phyloP scores from a whole-genome alignment of 306 rosid species.

The Acacia confusa region DNA sequence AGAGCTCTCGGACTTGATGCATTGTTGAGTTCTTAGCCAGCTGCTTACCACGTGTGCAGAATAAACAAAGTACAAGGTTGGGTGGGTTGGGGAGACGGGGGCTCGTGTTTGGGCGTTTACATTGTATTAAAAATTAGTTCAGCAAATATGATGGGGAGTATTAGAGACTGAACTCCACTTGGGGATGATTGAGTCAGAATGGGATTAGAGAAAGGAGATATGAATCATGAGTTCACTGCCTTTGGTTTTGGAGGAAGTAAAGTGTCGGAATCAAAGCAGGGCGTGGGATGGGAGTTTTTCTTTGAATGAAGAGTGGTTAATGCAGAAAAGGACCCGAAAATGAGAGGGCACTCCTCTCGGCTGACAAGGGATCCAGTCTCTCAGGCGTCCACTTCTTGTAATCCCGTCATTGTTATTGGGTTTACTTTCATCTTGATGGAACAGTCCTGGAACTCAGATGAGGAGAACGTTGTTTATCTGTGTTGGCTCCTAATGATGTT shows the following conservation, averaged over 20 bases:
- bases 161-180: slow-evolving; percentile 13
- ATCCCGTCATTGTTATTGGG: slow-evolving; percentile 46
- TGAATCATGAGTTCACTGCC: slow-evolving; percentile 42
- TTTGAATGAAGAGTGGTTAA: slow-evolving; percentile 49
- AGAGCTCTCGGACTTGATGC: slow-evolving; percentile 56
- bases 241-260: slow-evolving; percentile 49
- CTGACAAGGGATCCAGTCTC: slow-evolving; percentile 55
- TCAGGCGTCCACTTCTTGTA: slow-evolving; percentile 41
- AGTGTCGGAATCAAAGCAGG: slow-evolving; percentile 40
- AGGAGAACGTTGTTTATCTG: slow-evolving; percentile 31
- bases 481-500: background rate
- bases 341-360: slow-evolving; percentile 52
- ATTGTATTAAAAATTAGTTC: background rate
- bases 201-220: slow-evolving; percentile 33
- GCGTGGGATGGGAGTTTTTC: slow-evolving; percentile 48
- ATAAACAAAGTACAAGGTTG: slow-evolving; percentile 35
- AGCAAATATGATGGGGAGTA: background rate
- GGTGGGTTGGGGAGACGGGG: background rate
- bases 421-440: slow-evolving; percentile 28
- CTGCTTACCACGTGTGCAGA: slow-evolving; percentile 27
- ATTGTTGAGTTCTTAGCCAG: slow-evolving; percentile 17
- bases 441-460: background rate
- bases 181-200: slow-evolving; percentile 31
- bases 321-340: slow-evolving; percentile 26
- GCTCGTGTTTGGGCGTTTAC: background rate